A percentile compares a stretch with the other conserved stretches of the same genome.
These are phyloP conservation scores for Ajuga chamaepitys DNA, from an alignment of 257 asterid species.

Conservation along the genomic window DNA sequence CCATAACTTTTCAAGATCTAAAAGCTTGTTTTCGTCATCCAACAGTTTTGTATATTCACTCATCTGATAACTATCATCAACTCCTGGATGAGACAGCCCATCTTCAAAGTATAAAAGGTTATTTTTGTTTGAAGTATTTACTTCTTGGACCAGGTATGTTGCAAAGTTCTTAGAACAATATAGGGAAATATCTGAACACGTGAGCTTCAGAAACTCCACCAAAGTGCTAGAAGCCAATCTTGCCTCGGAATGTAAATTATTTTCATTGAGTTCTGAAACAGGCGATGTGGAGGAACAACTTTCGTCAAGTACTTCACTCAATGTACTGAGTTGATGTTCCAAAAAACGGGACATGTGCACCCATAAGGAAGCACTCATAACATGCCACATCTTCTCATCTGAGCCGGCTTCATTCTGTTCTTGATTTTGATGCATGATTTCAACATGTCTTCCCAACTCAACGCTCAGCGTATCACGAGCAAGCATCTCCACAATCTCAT, in stretches of 20 bases:
- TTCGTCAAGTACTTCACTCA: slow-evolving; percentile 31
- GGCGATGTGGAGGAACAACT: slow-evolving; percentile 24
- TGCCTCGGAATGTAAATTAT: slow-evolving; percentile 21
- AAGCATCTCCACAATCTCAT: slow-evolving; percentile 40
- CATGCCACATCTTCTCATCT: slow-evolving; percentile 47
- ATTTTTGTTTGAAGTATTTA: slow-evolving; percentile 29
- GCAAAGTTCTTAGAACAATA: slow-evolving; percentile 62
- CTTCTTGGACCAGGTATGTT: slow-evolving; percentile 47
- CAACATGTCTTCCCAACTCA: slow-evolving; percentile 30
- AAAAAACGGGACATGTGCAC: slow-evolving; percentile 47
- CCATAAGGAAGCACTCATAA: slow-evolving; percentile 58
- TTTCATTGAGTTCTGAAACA: slow-evolving; percentile 23
- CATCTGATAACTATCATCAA: slow-evolving; percentile 22
- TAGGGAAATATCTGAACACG: slow-evolving; percentile 47
- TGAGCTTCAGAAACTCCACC: slow-evolving; percentile 37
- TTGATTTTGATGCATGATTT: slow-evolving; percentile 25
- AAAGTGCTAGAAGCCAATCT: slow-evolving; percentile 29
- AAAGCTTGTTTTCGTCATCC: slow-evolving; percentile 23
- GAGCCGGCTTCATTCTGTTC: slow-evolving; percentile 42
- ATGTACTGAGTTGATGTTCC: slow-evolving; percentile 40
- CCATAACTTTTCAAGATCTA: slow-evolving; percentile 48
- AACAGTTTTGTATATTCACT: slow-evolving; percentile 25
- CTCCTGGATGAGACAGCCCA: slow-evolving; percentile 27
- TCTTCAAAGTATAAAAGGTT: slow-evolving; percentile 35
- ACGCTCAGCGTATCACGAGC: slow-evolving; percentile 29